Conservation (phyloP, 192 early-diverging fungal genomes). For the Gaertneriomyces sp. region DNA sequence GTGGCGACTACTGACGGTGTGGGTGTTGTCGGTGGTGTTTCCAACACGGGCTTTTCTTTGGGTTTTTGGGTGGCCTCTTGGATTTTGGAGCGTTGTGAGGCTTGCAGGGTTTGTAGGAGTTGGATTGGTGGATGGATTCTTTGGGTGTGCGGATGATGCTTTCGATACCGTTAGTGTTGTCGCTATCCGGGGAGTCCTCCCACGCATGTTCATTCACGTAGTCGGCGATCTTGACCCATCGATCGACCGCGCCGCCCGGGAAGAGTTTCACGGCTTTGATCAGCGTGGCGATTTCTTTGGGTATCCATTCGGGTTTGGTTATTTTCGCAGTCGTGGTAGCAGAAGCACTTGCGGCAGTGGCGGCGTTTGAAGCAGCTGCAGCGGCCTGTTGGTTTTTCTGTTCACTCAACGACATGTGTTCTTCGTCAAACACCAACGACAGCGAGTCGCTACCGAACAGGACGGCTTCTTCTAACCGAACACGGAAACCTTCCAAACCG, state of each 20-base stretch:
- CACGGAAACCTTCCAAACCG: slow-evolving; percentile 44
- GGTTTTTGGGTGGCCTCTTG: slow-evolving; percentile 41
- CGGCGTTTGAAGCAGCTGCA: too few relatives aligned
- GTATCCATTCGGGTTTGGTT: slow-evolving; percentile 53
- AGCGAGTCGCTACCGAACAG: too few relatives aligned
- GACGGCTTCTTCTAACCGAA: slow-evolving; percentile 36
- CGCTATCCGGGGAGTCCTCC: too few relatives aligned
- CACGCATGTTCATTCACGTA: slow-evolving; percentile 73
- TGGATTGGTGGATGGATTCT: slow-evolving; percentile 70
- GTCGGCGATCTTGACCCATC: slow-evolving; percentile 79
- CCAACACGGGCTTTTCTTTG: slow-evolving; percentile 30
- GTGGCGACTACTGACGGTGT: slow-evolving; percentile 6
- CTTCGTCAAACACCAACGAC: too few relatives aligned
- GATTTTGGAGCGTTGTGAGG: slow-evolving; percentile 33
- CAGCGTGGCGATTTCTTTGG: slow-evolving; percentile 67
- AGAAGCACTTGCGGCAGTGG: too few relatives aligned
- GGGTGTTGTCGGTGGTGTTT: slow-evolving; percentile 18
- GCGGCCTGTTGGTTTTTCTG: too few relatives aligned
- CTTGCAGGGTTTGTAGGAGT: slow-evolving; percentile 50
- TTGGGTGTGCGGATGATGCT: slow-evolving; percentile 58
- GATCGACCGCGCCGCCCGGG: slow-evolving; percentile 69
- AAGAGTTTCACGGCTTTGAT: slow-evolving; percentile 80
- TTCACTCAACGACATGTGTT: too few relatives aligned
- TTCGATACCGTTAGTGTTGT: too few relatives aligned
- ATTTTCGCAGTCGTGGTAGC: too few relatives aligned